phyloP scores from a whole-genome alignment of 352 stramenopile species.

The Phytopythium aichiense region DNA sequence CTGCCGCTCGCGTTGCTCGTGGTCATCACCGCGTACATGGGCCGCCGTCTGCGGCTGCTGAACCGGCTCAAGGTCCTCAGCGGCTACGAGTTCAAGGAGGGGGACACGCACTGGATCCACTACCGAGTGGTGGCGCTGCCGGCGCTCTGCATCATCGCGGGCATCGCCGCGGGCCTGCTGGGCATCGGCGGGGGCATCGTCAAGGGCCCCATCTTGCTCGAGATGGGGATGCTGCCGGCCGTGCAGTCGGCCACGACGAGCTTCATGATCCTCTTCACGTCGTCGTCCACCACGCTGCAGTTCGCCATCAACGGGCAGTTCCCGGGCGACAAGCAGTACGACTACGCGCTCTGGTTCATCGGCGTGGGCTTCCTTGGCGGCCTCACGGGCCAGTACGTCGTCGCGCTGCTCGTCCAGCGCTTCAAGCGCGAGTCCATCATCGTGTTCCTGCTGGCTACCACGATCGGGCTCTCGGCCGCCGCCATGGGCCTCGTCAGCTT shows the following conservation, averaged over 20 bases:
- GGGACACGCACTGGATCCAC: conserved; percentile 94
- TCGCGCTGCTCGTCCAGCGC: conserved; percentile 90
- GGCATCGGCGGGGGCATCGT: conserved; percentile 97
- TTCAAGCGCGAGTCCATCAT: conserved; percentile 86
- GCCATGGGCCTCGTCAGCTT: conserved; percentile 70
- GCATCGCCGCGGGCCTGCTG: conserved; percentile 93
- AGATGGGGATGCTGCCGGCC: conserved; percentile 92
- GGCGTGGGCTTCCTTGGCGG: conserved; percentile 88
- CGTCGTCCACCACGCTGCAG: conserved; percentile 92
- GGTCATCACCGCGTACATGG: conserved; percentile 47
- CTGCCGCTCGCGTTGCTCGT: conserved; percentile 79
- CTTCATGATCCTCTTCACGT: conserved; percentile 89
- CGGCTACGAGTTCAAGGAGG: conserved; percentile 78
- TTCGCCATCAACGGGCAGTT: conserved; percentile 83
- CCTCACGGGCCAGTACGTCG: conserved; percentile 67
- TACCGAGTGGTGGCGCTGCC: conserved; percentile 90
- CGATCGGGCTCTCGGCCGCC: conserved; percentile 66
- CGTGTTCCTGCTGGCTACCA: conserved; percentile 68
- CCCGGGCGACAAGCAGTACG: conserved; percentile 68
- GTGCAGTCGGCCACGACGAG: conserved; percentile 91
- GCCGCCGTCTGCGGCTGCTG: conserved; percentile 50
- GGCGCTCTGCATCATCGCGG: conserved; percentile 89
- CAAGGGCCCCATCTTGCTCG: conserved; percentile 96
- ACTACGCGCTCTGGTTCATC: conserved; percentile 92
- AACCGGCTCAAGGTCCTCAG: conserved; percentile 74